Conservation (phyloP, 2,329 filamentous ascomycete genomes). For the Paraphoma sp. region DNA sequence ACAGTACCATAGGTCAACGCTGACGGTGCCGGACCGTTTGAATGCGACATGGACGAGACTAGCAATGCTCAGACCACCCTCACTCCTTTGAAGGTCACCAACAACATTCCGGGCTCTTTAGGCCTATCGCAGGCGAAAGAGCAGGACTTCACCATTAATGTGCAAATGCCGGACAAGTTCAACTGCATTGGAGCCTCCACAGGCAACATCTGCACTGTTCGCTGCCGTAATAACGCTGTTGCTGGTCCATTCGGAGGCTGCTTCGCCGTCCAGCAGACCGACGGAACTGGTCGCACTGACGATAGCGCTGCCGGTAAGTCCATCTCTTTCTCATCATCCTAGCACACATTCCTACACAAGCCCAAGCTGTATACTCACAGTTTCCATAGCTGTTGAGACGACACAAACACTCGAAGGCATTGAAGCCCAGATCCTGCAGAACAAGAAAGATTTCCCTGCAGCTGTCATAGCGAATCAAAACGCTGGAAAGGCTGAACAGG, state of each 20-base stretch:
- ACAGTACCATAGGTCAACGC: constrained; percentile 59
- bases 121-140: constrained; percentile 64
- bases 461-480: constrained; percentile 57
- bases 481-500: constrained; percentile 48
- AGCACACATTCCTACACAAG: constrained; percentile 5
- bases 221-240: constrained; percentile 66
- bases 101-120: constrained; percentile 66
- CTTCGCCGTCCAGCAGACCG: constrained; percentile 64
- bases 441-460: constrained; percentile 59
- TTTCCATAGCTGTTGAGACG: constrained; percentile 52
- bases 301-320: constrained; percentile 36
- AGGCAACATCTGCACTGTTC: constrained; percentile 68
- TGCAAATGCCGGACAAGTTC: constrained; percentile 62
- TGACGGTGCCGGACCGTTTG: constrained; percentile 70
- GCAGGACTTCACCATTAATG: constrained; percentile 64
- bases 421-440: constrained; percentile 57
- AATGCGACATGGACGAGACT: constrained; percentile 68
- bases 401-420: constrained; percentile 55
- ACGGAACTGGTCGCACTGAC: constrained; percentile 43
- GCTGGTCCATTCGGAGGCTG: constrained; percentile 70
- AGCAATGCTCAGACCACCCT: constrained; percentile 55
- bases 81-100: constrained; percentile 60
- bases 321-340: neutral
- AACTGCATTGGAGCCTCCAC: constrained; percentile 60
- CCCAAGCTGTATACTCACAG: constrained; percentile 26